Base-by-base conservation (phyloP, 2,329 filamentous ascomycete genomes). In the Gyromitra esculenta region DNA sequence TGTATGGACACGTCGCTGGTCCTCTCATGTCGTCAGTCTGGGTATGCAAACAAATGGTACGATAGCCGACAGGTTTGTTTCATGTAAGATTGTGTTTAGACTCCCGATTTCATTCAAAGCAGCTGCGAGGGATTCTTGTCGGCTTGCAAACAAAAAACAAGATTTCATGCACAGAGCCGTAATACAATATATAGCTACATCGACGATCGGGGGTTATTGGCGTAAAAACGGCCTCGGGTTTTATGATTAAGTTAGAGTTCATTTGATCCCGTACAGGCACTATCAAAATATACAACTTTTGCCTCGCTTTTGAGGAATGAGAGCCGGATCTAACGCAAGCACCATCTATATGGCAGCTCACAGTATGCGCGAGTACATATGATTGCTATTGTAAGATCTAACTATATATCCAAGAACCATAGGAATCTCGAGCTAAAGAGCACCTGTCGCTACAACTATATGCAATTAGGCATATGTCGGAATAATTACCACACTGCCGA, bases 401-500 rank as follows among this genome's bases (percentile, higher is more conserved):
- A 35, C 21, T 21, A 21, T 7, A 13, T 56, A 9, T 11, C 52
- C 25, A 31, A 62, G 18, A 25, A 21, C 25, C n/a, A 21, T 4
- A 43, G 11, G 25, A n/a, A 13, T 15, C 13, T 39, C 8, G 11
- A 45, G 15, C 43, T 3, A 15, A 59, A 35, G 6, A 31, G 25
- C 25, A 31, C 25, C 25, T 31, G 25, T 31, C 31, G 31, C 25
- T 13, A 39, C 31, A 59, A 13, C 15, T n/a, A 5, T n/a, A 21
- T 37, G 56, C 56, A 43, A 13, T n/a, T 62, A 62, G 37, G 37
- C n/a, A 13, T 15, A 62, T 43, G 13, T 21, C 39, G 59, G 59
- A 43, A 43, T 15, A 6, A 37, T 21, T 62, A 21, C 59, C 37
- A 31, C 7, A 31, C 4, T 7, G n/a, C 15, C 6, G 11, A 25